Evolutionary conservation across 2,329 filamentous ascomycete species (phyloP), one percentile per base, ranked within the genome.

Genomic region (Monosporascus cannonballus): DNA sequence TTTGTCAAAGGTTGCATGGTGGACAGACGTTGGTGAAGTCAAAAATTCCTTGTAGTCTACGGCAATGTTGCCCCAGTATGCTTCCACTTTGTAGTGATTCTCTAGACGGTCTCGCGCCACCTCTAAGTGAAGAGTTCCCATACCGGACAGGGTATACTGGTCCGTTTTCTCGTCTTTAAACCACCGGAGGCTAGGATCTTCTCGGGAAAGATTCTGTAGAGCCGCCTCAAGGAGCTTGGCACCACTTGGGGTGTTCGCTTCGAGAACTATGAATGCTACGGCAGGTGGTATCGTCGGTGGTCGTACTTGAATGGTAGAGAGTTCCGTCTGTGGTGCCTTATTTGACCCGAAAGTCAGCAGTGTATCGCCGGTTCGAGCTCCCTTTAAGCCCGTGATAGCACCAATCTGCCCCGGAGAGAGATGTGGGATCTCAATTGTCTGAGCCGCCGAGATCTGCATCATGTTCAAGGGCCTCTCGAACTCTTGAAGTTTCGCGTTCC

Each of bases 61-160:
- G 62, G 96, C 89, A 56, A 99, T 96, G 50, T 85, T 86, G 14
- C 93, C 92, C 76, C 96, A 96, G 74, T 85, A 56, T 77, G 91
- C 79, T 83, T 96, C 69, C 76, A 79, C 90, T 68, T 94, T 96
- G 72, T 96, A 86, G 64, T 96, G 90, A 50, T 90, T 89, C 59
- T 94, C 84, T 9, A 99, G 81, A 44, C 92, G 83, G 69, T 97
- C 90, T 48, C 90, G 78, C 0, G 93, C 92, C 48, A 99, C 94
- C 63, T 99, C 94, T 1, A 99, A 78, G 69, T 99, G 94, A 27
- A 99, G 80, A 63, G 96, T 90, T 7, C 94, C 94, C 94, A 99
- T 97, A 4, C 94, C 94, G 50, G 92, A 92, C 0, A 99, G 78
- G 34, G 96, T 86, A 47, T 94, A 96, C 64, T 96, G 91, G 2